Evolutionary conservation across 1,284 basidiomycete genomes (phyloP).

Genomic region (Boletus coffeatus): DNA sequence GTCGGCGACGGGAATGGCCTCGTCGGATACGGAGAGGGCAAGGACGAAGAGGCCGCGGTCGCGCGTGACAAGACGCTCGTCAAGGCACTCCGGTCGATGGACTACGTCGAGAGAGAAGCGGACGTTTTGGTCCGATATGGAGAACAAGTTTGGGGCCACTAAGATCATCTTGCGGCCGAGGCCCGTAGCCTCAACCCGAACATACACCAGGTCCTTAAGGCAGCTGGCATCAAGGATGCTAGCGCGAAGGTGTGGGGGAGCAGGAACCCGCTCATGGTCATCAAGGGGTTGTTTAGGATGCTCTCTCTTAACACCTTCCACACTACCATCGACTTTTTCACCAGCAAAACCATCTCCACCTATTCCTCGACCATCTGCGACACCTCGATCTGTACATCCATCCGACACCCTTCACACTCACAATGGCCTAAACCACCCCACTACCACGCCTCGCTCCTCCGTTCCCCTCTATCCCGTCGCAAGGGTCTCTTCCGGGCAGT

Average conservation of each 20-base stretch:
- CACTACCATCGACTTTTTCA: too few relatives aligned
- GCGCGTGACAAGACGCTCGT: conserved; percentile 66
- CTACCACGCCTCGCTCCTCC: conserved; percentile 29
- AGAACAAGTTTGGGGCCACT: conserved; percentile 83
- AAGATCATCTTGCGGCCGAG: conserved; percentile 81
- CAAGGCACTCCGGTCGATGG: conserved; percentile 77
- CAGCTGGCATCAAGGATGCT: conserved; percentile 91
- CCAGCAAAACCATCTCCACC: too few relatives aligned
- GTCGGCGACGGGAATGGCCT: conserved; percentile 86
- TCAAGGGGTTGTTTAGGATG: conserved; percentile 49
- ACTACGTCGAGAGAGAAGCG: conserved; percentile 84
- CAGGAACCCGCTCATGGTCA: conserved; percentile 69
- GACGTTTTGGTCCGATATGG: conserved; percentile 88
- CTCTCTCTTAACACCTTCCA: conserved; percentile 25
- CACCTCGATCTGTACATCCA: too few relatives aligned
- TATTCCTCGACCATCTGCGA: too few relatives aligned
- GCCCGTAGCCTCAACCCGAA: conserved; percentile 85
- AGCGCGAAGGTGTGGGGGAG: conserved; percentile 94
- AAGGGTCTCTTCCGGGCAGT: conserved; percentile 26
- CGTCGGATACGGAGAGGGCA: conserved; percentile 88
- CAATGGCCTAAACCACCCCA: conserved; percentile 29
- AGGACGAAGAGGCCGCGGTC: conserved; percentile 55
- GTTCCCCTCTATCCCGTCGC: conserved; percentile 25
- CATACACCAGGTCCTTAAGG: conserved; percentile 85
- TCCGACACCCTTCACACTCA: conserved; percentile 15